phyloP scores from a whole-genome alignment of 208 protist genomes.

The Trypanosoma cruzi region DNA sequence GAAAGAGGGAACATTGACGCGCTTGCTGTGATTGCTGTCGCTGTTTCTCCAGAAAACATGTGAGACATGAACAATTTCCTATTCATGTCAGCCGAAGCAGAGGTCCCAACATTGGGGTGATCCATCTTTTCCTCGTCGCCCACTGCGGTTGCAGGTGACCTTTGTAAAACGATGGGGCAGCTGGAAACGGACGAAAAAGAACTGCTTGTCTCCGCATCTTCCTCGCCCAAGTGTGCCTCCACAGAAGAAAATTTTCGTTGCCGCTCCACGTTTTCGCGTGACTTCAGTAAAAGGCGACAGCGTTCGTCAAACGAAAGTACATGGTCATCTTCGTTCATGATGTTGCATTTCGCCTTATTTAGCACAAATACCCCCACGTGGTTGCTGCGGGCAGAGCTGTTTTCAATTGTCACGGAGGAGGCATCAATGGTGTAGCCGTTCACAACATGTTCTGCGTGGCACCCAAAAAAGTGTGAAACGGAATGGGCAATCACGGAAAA shows the following conservation, averaged over 20 bases:
- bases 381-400: constrained; percentile 58
- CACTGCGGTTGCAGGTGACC: neutral
- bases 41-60: neutral
- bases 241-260: neutral
- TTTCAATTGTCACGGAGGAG: constrained; percentile 63
- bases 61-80: neutral
- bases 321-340: constrained; percentile 42
- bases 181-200: neutral
- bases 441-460: constrained; percentile 65
- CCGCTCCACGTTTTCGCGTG: neutral
- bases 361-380: constrained; percentile 77
- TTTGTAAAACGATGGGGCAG: neutral
- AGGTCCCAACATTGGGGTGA: neutral
- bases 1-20: constrained; percentile 12
- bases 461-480: constrained; percentile 65
- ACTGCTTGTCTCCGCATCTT: neutral
- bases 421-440: constrained; percentile 86
- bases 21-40: neutral
- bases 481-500: constrained; percentile 79
- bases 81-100: neutral
- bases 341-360: constrained; percentile 66
- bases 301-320: constrained; percentile 36
- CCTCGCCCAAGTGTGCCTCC: neutral
- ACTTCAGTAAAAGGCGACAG: constrained; percentile 31
- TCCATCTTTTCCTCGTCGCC: neutral